These are phyloP conservation scores for Pythium pyrilobum DNA, from an alignment of 352 stramenopile species.

Conservation along the genomic window DNA sequence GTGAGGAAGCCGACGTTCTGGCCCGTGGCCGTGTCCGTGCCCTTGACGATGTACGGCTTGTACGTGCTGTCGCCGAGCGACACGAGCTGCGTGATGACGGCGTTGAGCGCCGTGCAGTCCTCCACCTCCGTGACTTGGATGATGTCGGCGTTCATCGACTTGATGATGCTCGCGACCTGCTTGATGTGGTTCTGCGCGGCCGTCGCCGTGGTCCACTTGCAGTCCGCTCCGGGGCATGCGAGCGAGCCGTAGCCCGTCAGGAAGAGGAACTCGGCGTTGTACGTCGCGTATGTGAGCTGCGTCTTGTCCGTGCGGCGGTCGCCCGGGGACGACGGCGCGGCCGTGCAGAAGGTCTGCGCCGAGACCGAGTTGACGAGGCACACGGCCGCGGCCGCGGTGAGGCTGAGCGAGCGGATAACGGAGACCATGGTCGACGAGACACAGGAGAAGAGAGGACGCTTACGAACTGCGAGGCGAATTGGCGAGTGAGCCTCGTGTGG, in stretches of 20 bases:
- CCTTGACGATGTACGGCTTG: slow-evolving; percentile 56
- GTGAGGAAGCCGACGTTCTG: slow-evolving; percentile 66
- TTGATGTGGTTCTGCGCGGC: slow-evolving; percentile 42
- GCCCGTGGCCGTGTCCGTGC: slow-evolving; percentile 55
- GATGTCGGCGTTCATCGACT: slow-evolving; percentile 52
- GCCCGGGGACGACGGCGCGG: slow-evolving; percentile 29
- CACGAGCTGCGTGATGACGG: slow-evolving; percentile 42
- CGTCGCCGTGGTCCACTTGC: slow-evolving; percentile 40
- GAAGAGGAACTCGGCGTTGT: slow-evolving; percentile 63
- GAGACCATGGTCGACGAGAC: slow-evolving; percentile 29
- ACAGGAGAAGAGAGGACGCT: background rate
- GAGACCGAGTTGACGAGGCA: slow-evolving; percentile 16
- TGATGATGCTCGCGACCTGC: slow-evolving; percentile 45
- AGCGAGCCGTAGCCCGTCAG: slow-evolving; percentile 34
- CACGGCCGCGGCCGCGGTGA: slow-evolving; percentile 9
- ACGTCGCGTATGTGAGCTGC: slow-evolving; percentile 60
- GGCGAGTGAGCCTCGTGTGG: slow-evolving; percentile 27
- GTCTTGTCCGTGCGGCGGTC: slow-evolving; percentile 43
- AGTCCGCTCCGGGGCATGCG: slow-evolving; percentile 41
- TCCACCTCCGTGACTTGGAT: slow-evolving; percentile 65
- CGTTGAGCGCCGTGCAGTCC: slow-evolving; percentile 43
- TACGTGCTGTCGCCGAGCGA: slow-evolving; percentile 47
- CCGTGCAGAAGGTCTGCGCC: slow-evolving; percentile 40
- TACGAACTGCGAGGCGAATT: slow-evolving; percentile 15
- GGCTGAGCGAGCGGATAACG: slow-evolving; percentile 13